phyloP scores from a whole-genome alignment of 2,329 filamentous ascomycete genomes.

The Alternaria viburni region DNA sequence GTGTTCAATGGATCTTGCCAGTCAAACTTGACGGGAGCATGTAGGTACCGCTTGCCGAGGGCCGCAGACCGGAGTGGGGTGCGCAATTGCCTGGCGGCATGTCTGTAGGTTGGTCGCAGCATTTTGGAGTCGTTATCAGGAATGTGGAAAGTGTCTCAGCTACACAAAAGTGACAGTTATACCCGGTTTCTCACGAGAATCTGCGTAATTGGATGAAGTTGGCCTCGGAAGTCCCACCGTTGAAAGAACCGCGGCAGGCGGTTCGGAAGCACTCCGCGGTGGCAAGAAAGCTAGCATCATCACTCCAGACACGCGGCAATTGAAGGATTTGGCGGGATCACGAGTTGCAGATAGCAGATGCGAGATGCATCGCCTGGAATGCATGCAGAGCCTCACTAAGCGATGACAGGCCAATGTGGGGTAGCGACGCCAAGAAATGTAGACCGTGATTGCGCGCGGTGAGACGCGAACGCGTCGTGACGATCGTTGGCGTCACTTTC shows the following conservation, averaged over 20 bases:
- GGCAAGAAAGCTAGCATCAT: conserved; percentile 21
- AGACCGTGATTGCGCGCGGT: conserved; percentile 38
- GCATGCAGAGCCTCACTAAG: conserved; percentile 6
- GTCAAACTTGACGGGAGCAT: conserved; percentile 67
- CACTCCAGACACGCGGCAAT: background rate
- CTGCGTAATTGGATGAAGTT: conserved; percentile 18
- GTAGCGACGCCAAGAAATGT: conserved; percentile 30
- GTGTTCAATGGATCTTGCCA: conserved; percentile 89
- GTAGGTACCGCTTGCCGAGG: conserved; percentile 49
- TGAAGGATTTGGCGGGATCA: background rate
- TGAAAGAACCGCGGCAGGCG: conserved; percentile 22
- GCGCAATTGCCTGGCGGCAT: conserved; percentile 49
- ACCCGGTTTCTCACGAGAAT: background rate
- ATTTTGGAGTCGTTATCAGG: conserved; percentile 36
- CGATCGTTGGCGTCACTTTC: conserved; percentile 21
- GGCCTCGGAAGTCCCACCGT: conserved; percentile 32
- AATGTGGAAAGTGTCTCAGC: background rate
- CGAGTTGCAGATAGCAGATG: background rate
- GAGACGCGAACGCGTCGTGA: conserved; percentile 32
- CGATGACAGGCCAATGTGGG: conserved; percentile 9
- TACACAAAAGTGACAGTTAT: conserved; percentile 4
- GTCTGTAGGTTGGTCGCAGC: conserved; percentile 53
- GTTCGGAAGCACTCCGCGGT: conserved; percentile 31
- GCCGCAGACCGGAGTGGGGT: conserved; percentile 33
- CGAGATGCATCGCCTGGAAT: background rate